These are phyloP conservation scores for Alternaria sp. DNA, from an alignment of 2,329 filamentous ascomycete species.

Conservation along the genomic window DNA sequence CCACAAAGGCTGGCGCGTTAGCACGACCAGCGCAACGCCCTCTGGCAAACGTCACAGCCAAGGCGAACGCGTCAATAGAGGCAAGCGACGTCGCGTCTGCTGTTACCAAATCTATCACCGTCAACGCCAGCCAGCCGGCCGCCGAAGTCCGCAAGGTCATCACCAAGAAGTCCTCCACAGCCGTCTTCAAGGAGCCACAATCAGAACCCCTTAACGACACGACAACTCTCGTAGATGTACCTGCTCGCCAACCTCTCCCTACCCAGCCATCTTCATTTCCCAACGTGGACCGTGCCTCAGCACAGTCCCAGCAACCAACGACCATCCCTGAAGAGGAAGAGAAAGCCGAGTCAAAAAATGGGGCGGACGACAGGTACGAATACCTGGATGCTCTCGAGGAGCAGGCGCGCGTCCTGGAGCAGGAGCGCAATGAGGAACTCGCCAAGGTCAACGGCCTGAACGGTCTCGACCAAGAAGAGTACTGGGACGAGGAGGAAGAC, in stretches of 20 bases:
- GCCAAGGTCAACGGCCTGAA: conserved; percentile 30
- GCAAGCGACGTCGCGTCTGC: conserved; percentile 23
- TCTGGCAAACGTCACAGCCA: conserved; percentile 39
- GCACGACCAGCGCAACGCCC: conserved; percentile 69
- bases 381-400: conserved; percentile 49
- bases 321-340: conserved; percentile 23
- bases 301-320: conserved; percentile 20
- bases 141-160: conserved; percentile 55
- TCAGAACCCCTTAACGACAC: conserved; percentile 25
- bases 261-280: conserved; percentile 32
- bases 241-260: conserved; percentile 29
- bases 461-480: conserved; percentile 67
- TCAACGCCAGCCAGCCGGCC: conserved; percentile 38
- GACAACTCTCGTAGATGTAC: conserved; percentile 17
- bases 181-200: conserved; percentile 60
- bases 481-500: conserved; percentile 74
- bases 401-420: conserved; percentile 44
- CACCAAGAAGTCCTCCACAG: conserved; percentile 58
- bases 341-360: conserved; percentile 21
- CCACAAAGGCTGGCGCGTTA: conserved; percentile 54
- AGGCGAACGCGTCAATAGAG: conserved; percentile 24
- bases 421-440: conserved; percentile 46
- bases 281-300: conserved; percentile 27
- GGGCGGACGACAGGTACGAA: conserved; percentile 38
- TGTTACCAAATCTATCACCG: conserved; percentile 28